A percentile compares a stretch with the other conserved stretches of the same genome.
phyloP scores from a whole-genome alignment of 1,284 basidiomycete genomes.

The Ustanciosporium gigantosporum region DNA sequence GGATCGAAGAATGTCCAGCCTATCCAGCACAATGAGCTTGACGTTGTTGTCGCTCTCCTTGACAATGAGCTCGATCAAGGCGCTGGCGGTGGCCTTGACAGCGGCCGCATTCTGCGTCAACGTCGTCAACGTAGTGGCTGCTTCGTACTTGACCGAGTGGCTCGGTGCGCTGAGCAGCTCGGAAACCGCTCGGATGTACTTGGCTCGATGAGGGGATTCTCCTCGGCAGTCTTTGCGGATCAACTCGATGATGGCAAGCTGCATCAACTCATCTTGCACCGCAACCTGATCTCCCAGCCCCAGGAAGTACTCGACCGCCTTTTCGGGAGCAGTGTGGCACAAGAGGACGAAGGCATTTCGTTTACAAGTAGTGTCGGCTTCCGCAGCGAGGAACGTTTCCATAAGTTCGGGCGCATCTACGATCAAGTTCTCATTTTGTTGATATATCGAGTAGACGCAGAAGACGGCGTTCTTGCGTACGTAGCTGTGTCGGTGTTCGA shows the following conservation, averaged over 20 bases:
- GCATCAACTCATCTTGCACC: conserved; percentile 86
- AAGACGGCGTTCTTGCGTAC: conserved; percentile 99
- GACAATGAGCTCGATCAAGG: conserved; percentile 84
- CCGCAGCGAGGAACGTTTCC: conserved; percentile 92
- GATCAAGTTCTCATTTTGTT: conserved; percentile 79
- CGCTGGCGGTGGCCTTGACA: conserved; percentile 89
- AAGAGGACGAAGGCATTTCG: conserved; percentile 96
- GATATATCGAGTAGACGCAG: conserved; percentile 91
- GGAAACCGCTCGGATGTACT: conserved; percentile 91
- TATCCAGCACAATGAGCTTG: conserved; percentile 94
- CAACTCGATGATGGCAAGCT: conserved; percentile 94
- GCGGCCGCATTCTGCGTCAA: conserved; percentile 95
- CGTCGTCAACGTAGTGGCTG: conserved; percentile 90
- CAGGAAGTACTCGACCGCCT: conserved; percentile 88
- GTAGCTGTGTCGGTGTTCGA: conserved; percentile 97
- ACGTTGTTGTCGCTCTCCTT: conserved; percentile 99
- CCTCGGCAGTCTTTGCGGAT: conserved; percentile 86
- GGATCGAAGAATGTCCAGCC: conserved; percentile 79
- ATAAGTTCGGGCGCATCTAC: conserved; percentile 96
- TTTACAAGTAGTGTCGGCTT: conserved; percentile 89
- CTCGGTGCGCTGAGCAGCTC: conserved; percentile 89
- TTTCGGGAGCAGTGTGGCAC: conserved; percentile 81
- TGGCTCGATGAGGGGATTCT: conserved; percentile 68
- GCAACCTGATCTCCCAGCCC: conserved; percentile 82
- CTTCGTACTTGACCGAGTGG: conserved; percentile 96